phyloP scores from a whole-genome alignment of 169 alveolate genomes.

The Eimeria tenella region DNA sequence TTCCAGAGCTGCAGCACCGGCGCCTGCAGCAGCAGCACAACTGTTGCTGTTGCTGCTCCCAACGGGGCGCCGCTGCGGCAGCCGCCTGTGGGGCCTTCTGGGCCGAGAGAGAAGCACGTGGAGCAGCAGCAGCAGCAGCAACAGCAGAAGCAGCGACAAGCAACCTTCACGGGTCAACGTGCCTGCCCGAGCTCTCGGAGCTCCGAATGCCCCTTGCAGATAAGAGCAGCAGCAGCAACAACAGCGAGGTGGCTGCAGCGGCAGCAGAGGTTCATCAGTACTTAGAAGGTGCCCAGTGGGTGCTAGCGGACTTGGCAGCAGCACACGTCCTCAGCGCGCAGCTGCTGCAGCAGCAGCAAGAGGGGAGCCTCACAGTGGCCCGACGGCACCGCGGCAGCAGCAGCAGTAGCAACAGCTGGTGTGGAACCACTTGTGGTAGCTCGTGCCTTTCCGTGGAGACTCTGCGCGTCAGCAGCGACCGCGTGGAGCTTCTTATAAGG shows the following conservation, averaged over 20 bases:
- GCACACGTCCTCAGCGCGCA: conserved; percentile 13
- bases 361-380: background rate
- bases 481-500: background rate
- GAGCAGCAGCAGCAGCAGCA: background rate
- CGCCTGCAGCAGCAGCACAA: background rate
- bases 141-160: background rate
- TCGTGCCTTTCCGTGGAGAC: background rate
- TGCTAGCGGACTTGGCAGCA: conserved; percentile 38
- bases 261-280: conserved; percentile 24
- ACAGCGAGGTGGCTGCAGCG: conserved; percentile 12
- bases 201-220: background rate
- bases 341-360: conserved; percentile 59
- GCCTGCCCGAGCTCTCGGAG: conserved; percentile 47
- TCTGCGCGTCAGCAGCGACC: background rate
- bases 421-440: background rate
- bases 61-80: background rate
- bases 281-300: conserved; percentile 70
- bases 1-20: background rate
- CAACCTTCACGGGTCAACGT: conserved; percentile 30
- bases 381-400: conserved; percentile 51
- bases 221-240: conserved; percentile 20
- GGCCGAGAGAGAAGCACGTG: background rate
- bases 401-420: conserved; percentile 6
- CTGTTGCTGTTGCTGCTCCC: conserved; percentile 3
- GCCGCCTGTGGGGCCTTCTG: background rate